Evolutionary conservation across 2,329 filamentous ascomycete species (phyloP), one percentile per base, ranked within the genome.

Genomic region (Myriosclerotinia curreyana): DNA sequence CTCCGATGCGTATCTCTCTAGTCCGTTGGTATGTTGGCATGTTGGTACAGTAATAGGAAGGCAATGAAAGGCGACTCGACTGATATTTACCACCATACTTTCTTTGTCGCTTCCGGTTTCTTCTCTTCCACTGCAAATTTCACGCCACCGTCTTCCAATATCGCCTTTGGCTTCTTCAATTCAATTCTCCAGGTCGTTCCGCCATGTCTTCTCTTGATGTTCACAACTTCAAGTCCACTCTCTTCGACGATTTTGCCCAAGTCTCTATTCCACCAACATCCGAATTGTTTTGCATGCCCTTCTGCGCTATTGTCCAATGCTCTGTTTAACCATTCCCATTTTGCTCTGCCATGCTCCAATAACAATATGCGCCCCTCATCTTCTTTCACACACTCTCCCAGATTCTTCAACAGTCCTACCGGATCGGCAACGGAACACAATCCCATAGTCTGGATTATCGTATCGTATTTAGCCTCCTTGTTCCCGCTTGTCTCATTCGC

Each of bases 261-360:
- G 71, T 88, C 85, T 60, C 86, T 78, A 75, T 88, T 88, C 85
- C 85, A 88, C 86, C 86, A 88, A 76, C 86, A 88, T 3, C 86
- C 86, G 71, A 84, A 88, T 69, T 82, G 80, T 28, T 78, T 76
- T 65, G 86, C 86, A 70, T 88, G 86, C 28, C 76, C 75, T 20
- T 75, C 74, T 0, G 86, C 85, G 64, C 80, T 79, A 67, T 75
- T 77, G 74, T 88, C 85, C 40, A 88, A 75, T 22, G 83, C 69
- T 12, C 76, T 75, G 71, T 88, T 87, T 42, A 88, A 75, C 61
- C 83, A 76, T 7, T 78, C 77, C 74, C 79, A 85, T 71, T 75
- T 78, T 20, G 83, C 83, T 66, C 83, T 81, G 31, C 86, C 86
- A 75, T 88, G 86, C 74, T 88, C 86, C 11, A 88, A 75, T 56